Percentiles rank a stretch among this genome's conserved stretches.
Conservation (phyloP, 2,329 filamentous ascomycete genomes). For the Scolecobasidium constrictum region DNA sequence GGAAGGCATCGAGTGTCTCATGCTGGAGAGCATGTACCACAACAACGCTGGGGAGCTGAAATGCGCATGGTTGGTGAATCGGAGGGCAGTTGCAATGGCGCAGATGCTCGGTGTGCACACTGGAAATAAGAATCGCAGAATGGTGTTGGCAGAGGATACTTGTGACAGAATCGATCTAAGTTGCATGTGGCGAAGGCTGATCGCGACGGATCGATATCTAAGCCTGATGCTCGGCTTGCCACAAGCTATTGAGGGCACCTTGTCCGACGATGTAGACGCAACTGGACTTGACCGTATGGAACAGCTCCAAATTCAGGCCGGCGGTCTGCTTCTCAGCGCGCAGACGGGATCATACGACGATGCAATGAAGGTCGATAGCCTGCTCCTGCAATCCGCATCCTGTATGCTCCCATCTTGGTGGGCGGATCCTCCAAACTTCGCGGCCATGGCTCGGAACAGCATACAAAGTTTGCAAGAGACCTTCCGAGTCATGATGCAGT, state of each 20-base stretch:
- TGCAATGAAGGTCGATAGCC: slow-evolving; percentile 34
- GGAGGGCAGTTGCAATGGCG: slow-evolving; percentile 39
- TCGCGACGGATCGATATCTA: slow-evolving; percentile 36
- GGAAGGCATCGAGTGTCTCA: slow-evolving; percentile 43
- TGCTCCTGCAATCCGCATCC: slow-evolving; percentile 30
- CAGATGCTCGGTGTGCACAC: slow-evolving; percentile 39
- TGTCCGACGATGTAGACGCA: slow-evolving; percentile 20
- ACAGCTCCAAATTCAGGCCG: slow-evolving; percentile 32
- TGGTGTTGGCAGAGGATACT: not conserved
- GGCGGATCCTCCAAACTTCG: slow-evolving; percentile 30
- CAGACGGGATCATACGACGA: slow-evolving; percentile 28
- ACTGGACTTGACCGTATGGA: slow-evolving; percentile 34
- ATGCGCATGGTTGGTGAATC: slow-evolving; percentile 36
- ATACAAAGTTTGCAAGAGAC: slow-evolving; percentile 21
- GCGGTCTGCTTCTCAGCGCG: slow-evolving; percentile 37
- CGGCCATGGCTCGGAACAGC: slow-evolving; percentile 10
- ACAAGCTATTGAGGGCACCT: slow-evolving; percentile 28
- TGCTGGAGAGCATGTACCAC: slow-evolving; percentile 37
- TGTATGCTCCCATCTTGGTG: slow-evolving; percentile 33
- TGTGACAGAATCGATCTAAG: slow-evolving; percentile 21
- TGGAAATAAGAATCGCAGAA: slow-evolving; percentile 16
- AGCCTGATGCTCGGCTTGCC: slow-evolving; percentile 38
- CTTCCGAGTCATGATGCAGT: slow-evolving; percentile 34
- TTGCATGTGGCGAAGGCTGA: slow-evolving; percentile 35
- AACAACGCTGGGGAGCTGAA: slow-evolving; percentile 39